Evolutionary conservation across 176 grass and related monocot genomes (phyloP).

Genomic region (Eragrostis nindensis): DNA sequence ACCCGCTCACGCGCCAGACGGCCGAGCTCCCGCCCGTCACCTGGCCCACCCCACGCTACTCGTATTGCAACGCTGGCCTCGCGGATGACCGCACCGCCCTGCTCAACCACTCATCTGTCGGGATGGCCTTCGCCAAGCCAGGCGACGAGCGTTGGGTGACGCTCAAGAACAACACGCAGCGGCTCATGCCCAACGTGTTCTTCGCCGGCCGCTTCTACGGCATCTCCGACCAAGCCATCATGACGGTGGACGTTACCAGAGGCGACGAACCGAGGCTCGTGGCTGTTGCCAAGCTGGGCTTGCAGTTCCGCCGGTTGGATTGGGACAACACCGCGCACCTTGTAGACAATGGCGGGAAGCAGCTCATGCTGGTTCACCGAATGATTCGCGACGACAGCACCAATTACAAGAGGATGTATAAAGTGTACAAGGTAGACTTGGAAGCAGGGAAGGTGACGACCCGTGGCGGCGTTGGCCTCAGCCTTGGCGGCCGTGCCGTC

Average conservation of each 20-base stretch:
- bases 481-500: background rate
- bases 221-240: background rate
- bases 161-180: too few relatives aligned
- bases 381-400: background rate
- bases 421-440: background rate
- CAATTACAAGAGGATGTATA: background rate
- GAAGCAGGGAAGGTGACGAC: background rate
- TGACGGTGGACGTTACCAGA: background rate
- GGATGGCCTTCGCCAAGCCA: too few relatives aligned
- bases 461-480: background rate
- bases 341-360: background rate
- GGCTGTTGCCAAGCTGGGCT: background rate
- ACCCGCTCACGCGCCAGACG: background rate
- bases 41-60: too few relatives aligned
- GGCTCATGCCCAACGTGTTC: background rate
- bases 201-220: conserved; percentile 3
- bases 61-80: background rate
- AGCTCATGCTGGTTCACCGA: background rate
- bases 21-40: background rate
- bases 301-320: accelerated
- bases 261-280: background rate
- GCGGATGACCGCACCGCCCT: background rate
- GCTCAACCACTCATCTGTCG: background rate
- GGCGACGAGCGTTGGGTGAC: too few relatives aligned
- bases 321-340: background rate